Base-by-base conservation (phyloP, 1,139 yeast genomes). In the Candida sp. region DNA sequence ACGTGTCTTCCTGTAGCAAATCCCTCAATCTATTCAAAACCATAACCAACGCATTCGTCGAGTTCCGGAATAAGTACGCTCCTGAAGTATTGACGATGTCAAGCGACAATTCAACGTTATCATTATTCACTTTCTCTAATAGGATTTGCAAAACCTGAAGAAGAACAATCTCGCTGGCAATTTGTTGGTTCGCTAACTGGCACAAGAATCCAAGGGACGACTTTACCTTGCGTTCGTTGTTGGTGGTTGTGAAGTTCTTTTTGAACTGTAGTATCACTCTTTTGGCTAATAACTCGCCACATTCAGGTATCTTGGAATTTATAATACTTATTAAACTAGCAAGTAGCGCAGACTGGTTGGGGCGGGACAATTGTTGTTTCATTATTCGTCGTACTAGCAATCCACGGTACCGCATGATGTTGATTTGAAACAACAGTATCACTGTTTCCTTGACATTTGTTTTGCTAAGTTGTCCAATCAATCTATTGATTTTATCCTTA, bases 281-380 rank as follows among this genome's bases (percentile, higher is more conserved):
- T 6, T 76, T 65, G 0, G 78, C 66, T 35, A 90, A 56, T 4
- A 88, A 63, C 51, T 79, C 80, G 1, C 97, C 97, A 26, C 91
- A 70, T 41, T 81, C 81, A 0, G 96, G 96, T 5, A 90, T 64
- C 59, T 87, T 85, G 6, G 88, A 78, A 65, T 90, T 88, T 22
- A 91, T 53, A 1, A 88, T 75, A 5, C 86, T 78, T 0, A 81
- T 76, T 41, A 91, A 61, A 0, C 88, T 72, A 0, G 93, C 85
- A 62, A 81, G 84, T 1, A 81, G 74, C 1, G 81, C 70, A 0
- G 88, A 77, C 55, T 71, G 73, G 26, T 33, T 5, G 68, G 62
- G 44, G 62, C 59, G 25, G 78, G 75, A 8, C 62, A 75, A 65
- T 62, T 83, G 91, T 1, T 82, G 76, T 52, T 76, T 77, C 82